Conservation (phyloP, 75 land plant genomes). For the Pinus taeda region DNA sequence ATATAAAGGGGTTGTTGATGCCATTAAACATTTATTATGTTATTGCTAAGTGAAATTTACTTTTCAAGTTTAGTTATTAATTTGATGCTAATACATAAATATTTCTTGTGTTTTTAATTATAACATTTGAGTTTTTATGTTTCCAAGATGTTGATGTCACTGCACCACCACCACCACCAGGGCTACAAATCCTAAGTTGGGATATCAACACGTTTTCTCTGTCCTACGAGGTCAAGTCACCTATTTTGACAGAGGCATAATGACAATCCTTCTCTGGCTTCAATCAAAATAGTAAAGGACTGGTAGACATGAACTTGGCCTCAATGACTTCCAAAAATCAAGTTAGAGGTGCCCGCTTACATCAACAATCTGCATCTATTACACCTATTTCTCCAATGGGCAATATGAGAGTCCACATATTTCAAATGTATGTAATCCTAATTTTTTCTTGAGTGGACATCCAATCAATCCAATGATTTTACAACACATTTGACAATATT, state of each 20-base stretch:
- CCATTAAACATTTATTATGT: too few relatives aligned
- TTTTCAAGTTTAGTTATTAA: too few relatives aligned
- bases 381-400: conserved; percentile 29
- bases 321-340: conserved; percentile 11
- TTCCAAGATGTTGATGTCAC: too few relatives aligned
- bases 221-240: not conserved
- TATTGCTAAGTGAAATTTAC: too few relatives aligned
- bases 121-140: too few relatives aligned
- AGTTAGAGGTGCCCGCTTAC: not conserved
- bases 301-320: not conserved
- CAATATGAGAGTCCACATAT: conserved; percentile 47
- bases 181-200: too few relatives aligned
- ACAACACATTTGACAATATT: conserved; percentile 43
- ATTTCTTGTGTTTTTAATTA: too few relatives aligned
- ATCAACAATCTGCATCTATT: not conserved
- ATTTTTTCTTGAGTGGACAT: conserved; percentile 59
- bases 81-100: too few relatives aligned
- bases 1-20: too few relatives aligned
- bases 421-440: conserved; percentile 31
- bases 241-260: not conserved
- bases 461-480: conserved; percentile 40
- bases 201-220: too few relatives aligned
- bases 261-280: not conserved
- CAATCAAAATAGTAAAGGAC: not conserved
- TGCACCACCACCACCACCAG: too few relatives aligned